Percentiles rank a stretch among this genome's conserved stretches.
Conservation (phyloP, 2,329 filamentous ascomycete genomes). For the Atkinsonella texensis region DNA sequence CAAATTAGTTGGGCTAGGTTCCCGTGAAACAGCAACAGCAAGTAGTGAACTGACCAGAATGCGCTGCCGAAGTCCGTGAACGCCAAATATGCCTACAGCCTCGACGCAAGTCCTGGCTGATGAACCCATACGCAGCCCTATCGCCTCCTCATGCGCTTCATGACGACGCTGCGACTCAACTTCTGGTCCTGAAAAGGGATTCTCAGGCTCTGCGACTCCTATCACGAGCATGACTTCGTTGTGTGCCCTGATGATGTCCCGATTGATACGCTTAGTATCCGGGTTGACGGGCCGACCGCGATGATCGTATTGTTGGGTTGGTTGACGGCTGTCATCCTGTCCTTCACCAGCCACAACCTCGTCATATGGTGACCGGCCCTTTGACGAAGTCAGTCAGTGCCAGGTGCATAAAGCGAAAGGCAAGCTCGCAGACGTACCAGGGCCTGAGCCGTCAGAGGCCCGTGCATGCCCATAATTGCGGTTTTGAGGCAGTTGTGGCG, state of each 20-base stretch:
- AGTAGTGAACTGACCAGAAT: slow-evolving; percentile 31
- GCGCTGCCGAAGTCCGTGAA: slow-evolving; percentile 40
- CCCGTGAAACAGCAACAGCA: not conserved
- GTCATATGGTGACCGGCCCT: slow-evolving; percentile 51
- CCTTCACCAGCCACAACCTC: slow-evolving; percentile 41
- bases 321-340: slow-evolving; percentile 26
- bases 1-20: slow-evolving; percentile 5
- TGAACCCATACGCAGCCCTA: slow-evolving; percentile 29
- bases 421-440: slow-evolving; percentile 27
- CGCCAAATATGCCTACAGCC: slow-evolving; percentile 37
- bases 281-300: slow-evolving; percentile 44
- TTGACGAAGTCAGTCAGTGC: not conserved
- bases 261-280: slow-evolving; percentile 41
- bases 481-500: not conserved
- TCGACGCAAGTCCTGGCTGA: slow-evolving; percentile 22
- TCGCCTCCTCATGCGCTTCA: slow-evolving; percentile 32
- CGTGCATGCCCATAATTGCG: slow-evolving; percentile 37
- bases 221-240: slow-evolving; percentile 54
- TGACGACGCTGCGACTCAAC: slow-evolving; percentile 31
- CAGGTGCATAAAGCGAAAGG: not conserved
- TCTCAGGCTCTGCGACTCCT: slow-evolving; percentile 48
- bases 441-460: slow-evolving; percentile 44
- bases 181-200: slow-evolving; percentile 25
- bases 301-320: slow-evolving; percentile 39
- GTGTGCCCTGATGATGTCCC: slow-evolving; percentile 45